Evolutionary conservation across 2,329 filamentous ascomycete species (phyloP), one percentile per base, ranked within the genome.

Genomic region (Colletotrichum sp.): DNA sequence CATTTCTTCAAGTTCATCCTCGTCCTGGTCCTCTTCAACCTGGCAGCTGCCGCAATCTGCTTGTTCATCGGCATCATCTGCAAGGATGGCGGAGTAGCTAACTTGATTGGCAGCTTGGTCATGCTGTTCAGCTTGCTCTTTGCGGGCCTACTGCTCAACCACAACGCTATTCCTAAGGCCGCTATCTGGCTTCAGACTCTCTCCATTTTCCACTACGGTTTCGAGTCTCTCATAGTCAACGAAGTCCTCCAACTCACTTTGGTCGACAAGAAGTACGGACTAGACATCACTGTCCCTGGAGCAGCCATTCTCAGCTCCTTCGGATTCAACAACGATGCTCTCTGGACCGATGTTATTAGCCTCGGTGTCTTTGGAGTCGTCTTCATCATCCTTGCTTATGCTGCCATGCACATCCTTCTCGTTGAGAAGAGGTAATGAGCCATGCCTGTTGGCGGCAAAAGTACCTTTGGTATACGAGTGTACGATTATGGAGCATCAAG

Each of bases 111-210:
- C 70, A 98, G 96, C 80, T 86, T 99, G 80, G 95, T 99, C 67
- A 99, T 99, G 97, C 90, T 99, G 10, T 99, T 99, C 89, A 98
- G 95, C 82, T 87, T 99, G 77, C 90, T 99, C 12, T 99, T 99
- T 84, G 96, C 96, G 1, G 97, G 97, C 73, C 92, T 99, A 75
- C 89, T 99, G 73, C 91, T 99, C 77, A 99, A 99, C 84, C 96
- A 98, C 83, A 93, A 98, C 83, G 96, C 95, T 34, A 98, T 98
- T 69, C 97, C 97, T 2, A 89, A 91, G 66, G 92, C 95, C 3
- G 94, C 96, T 3, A 85, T 96, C 77, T 99, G 97, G 97, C 86
- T 99, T 67, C 97, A 99, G 88, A 92, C 91, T 86, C 87, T 99
- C 10, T 98, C 96, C 3, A 99, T 99, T 78, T 99, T 99, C 90